A percentile compares a stretch with the other conserved stretches of the same genome.
These are phyloP conservation scores for Cordyceps pruinosa DNA, from an alignment of 2,329 filamentous ascomycete species.

Conservation along the genomic window DNA sequence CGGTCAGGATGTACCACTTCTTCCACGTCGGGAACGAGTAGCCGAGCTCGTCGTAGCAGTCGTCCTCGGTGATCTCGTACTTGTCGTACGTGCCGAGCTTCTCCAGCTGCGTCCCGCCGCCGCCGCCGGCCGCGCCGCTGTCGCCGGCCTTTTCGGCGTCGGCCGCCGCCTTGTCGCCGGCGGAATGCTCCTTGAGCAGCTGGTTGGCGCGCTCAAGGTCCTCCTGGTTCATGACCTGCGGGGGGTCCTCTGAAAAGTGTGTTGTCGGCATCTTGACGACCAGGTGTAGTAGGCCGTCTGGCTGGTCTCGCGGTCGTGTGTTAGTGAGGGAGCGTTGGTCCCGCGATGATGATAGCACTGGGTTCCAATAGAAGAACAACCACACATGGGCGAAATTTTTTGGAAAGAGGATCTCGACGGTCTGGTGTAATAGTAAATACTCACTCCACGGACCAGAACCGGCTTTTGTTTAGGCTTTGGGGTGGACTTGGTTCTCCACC, in stretches of 20 bases:
- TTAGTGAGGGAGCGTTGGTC: too few species aligned
- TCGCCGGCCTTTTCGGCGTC: conserved; percentile 13
- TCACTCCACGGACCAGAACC: background rate
- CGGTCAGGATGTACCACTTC: conserved; percentile 67
- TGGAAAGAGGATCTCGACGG: background rate
- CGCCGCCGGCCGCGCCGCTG: conserved; percentile 8
- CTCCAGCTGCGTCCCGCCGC: conserved; percentile 20
- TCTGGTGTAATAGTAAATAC: background rate
- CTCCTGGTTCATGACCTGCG: conserved; percentile 29
- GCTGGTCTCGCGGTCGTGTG: too few species aligned
- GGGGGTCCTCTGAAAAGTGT: conserved; percentile 30
- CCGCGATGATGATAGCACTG: too few species aligned
- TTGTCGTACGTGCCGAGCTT: conserved; percentile 34
- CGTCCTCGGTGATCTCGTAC: conserved; percentile 44
- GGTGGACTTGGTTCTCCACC: background rate
- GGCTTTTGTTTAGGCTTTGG: background rate
- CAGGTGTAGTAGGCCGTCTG: too few species aligned
- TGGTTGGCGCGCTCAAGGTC: conserved; percentile 31
- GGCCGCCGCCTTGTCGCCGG: background rate
- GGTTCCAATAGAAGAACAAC: too few species aligned
- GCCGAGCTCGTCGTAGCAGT: conserved; percentile 61
- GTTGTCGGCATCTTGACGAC: conserved; percentile 14
- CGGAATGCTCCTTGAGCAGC: conserved; percentile 25
- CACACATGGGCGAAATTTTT: too few species aligned
- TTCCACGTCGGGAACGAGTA: conserved; percentile 53